Evolutionary conservation across 1,139 yeast genomes (phyloP).

Genomic region (Candida tropicalis): DNA sequence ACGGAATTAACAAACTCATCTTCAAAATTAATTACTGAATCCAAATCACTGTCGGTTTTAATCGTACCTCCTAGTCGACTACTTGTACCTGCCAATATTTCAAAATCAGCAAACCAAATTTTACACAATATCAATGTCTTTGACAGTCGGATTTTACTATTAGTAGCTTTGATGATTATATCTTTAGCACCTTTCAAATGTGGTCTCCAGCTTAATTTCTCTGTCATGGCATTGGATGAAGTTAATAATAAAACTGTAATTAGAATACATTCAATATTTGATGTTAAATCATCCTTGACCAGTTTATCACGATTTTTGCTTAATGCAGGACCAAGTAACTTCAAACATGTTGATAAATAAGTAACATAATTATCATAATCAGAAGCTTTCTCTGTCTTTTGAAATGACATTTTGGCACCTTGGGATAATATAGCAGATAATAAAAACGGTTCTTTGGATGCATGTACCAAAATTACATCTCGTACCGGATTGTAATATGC

Average conservation of each 20-base stretch:
- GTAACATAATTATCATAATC: conserved; percentile 54
- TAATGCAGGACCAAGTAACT: conserved; percentile 46
- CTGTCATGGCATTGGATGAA: conserved; percentile 62
- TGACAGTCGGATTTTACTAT: conserved; percentile 24
- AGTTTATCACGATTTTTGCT: conserved; percentile 21
- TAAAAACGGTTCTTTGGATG: conserved; percentile 56
- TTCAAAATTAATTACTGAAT: conserved; percentile 47
- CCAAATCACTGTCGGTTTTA: conserved; percentile 48
- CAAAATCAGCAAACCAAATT: conserved; percentile 65
- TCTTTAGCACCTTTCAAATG: conserved; percentile 71
- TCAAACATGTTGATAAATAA: conserved; percentile 58
- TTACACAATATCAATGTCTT: conserved; percentile 56
- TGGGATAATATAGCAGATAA: conserved; percentile 66
- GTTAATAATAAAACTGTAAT: conserved; percentile 63
- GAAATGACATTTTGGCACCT: conserved; percentile 54
- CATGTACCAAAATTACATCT: conserved; percentile 58
- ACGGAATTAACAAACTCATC: conserved; percentile 41
- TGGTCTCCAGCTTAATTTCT: conserved; percentile 68
- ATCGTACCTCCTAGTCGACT: conserved; percentile 65
- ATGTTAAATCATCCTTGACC: conserved; percentile 31
- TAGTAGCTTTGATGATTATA: conserved; percentile 50
- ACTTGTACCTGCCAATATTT: conserved; percentile 62
- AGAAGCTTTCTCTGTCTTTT: conserved; percentile 33
- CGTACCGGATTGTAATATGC: conserved; percentile 53
- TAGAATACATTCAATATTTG: conserved; percentile 63